These are phyloP conservation scores for Geotrichum candidum DNA, from an alignment of 1,139 yeast species.

Conservation along the genomic window DNA sequence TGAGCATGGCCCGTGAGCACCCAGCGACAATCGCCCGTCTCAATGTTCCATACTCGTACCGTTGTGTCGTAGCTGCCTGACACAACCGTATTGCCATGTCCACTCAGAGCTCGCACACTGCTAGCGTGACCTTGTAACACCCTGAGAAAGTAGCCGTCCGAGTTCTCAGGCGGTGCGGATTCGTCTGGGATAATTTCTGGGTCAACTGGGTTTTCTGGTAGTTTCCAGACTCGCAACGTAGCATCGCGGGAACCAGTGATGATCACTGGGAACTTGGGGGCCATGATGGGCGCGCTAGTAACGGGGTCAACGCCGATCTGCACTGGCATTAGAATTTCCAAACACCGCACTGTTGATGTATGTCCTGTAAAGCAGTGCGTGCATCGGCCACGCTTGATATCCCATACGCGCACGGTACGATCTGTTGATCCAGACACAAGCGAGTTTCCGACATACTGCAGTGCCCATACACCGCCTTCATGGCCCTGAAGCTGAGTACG, in stretches of 20 bases:
- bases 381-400: constrained; percentile 58
- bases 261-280: constrained; percentile 57
- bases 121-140: constrained; percentile 79
- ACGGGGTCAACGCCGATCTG: constrained; percentile 24
- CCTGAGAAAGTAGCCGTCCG: constrained; percentile 60
- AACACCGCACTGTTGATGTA: constrained; percentile 85
- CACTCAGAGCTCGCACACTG: constrained; percentile 83
- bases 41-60: constrained; percentile 47
- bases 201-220: constrained; percentile 42
- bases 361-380: constrained; percentile 88
- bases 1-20: constrained; percentile 79
- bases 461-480: constrained; percentile 98
- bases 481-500: constrained; percentile 60
- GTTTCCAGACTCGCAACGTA: constrained; percentile 81
- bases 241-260: constrained; percentile 89
- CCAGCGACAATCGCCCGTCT: constrained; percentile 54
- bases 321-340: constrained; percentile 72
- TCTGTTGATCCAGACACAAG: constrained; percentile 90
- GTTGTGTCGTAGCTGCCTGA: constrained; percentile 91
- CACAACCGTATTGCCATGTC: constrained; percentile 74
- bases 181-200: constrained; percentile 20
- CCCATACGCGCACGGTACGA: constrained; percentile 88
- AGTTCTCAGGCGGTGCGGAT: constrained; percentile 13
- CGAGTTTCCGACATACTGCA: constrained; percentile 70
- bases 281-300: constrained; percentile 55